Conservation (phyloP, 78 protist species). For the Cavenderia fasciculata region DNA sequence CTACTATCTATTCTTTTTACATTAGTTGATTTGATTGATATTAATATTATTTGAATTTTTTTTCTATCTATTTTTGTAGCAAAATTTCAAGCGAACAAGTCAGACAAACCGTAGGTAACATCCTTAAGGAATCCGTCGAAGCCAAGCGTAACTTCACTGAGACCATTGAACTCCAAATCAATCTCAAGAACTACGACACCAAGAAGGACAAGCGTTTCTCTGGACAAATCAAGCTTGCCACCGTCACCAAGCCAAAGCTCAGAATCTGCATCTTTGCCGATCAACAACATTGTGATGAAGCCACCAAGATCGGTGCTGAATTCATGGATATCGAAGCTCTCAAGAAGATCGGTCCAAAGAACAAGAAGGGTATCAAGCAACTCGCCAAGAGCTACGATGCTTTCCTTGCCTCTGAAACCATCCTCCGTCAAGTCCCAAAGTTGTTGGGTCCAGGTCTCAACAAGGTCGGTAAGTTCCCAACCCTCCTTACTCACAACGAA, state of each 20-base stretch:
- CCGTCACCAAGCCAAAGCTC: slow-evolving; percentile 85
- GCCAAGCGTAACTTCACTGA: slow-evolving; percentile 90
- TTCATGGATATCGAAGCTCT: slow-evolving; percentile 95
- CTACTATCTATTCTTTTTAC: no score
- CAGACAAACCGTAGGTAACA: slow-evolving; percentile 10
- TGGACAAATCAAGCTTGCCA: slow-evolving; percentile 91
- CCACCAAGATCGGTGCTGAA: slow-evolving; percentile 90
- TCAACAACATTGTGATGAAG: slow-evolving; percentile 94
- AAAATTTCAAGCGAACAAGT: slow-evolving; percentile 79
- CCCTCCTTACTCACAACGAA: slow-evolving; percentile 91
- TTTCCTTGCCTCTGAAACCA: slow-evolving; percentile 98
- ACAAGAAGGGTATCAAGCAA: slow-evolving; percentile 99
- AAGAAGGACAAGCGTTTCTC: slow-evolving; percentile 99
- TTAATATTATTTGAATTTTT: neutral
- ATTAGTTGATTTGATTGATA: no score
- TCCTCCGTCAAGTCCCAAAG: slow-evolving; percentile 97
- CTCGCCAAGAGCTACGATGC: slow-evolving; percentile 96
- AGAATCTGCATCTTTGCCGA: slow-evolving; percentile 97
- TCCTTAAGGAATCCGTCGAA: slow-evolving; percentile 32
- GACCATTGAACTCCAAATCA: slow-evolving; percentile 99
- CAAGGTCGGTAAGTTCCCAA: slow-evolving; percentile 99
- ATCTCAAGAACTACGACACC: slow-evolving; percentile 99
- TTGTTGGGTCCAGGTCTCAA: slow-evolving; percentile 98
- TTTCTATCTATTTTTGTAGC: slow-evolving; percentile 1
- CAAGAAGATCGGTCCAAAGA: slow-evolving; percentile 98